phyloP scores from a whole-genome alignment of 768 basidiomycete species.

The Porphyrellus cyaneotinctus region DNA sequence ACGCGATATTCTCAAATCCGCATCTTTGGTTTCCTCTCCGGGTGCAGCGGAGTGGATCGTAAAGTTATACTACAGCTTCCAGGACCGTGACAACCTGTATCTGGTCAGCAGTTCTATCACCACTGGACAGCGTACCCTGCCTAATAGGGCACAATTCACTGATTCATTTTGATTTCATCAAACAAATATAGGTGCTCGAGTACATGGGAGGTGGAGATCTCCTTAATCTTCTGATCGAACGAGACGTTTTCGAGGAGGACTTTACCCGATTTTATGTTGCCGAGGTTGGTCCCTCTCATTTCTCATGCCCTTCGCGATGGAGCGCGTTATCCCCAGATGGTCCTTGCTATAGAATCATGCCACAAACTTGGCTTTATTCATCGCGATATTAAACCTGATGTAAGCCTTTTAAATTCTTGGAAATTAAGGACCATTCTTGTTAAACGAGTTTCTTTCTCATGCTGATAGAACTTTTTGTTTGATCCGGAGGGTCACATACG shows the following conservation, averaged over 20 bases:
- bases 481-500: slow-evolving; percentile 90
- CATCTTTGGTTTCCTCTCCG: slow-evolving; percentile 72
- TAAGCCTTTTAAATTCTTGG: slow-evolving; percentile 37
- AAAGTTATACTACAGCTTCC: slow-evolving; percentile 87
- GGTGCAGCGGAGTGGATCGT: slow-evolving; percentile 91
- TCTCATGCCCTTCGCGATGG: slow-evolving; percentile 17
- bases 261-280: slow-evolving; percentile 93
- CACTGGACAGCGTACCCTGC: slow-evolving; percentile 20
- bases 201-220: slow-evolving; percentile 98
- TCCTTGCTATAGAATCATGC: slow-evolving; percentile 89
- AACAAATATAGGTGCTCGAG: slow-evolving; percentile 67
- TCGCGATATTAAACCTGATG: slow-evolving; percentile 95
- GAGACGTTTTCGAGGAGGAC: slow-evolving; percentile 85
- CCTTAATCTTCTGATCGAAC: slow-evolving; percentile 90
- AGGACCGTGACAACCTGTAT: slow-evolving; percentile 93
- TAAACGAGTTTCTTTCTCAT: slow-evolving; percentile 23
- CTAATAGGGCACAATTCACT: slow-evolving; percentile 30
- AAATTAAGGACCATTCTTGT: slow-evolving; percentile 29
- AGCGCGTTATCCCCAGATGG: slow-evolving; percentile 61
- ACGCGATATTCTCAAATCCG: slow-evolving; percentile 89
- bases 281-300: slow-evolving; percentile 53
- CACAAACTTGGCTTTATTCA: slow-evolving; percentile 96
- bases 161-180: slow-evolving; percentile 59
- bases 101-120: slow-evolving; percentile 58
- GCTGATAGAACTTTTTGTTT: slow-evolving; percentile 86